These are phyloP conservation scores for Protomyces inundatus DNA, from an alignment of 1,139 yeast genomes.

Conservation along the genomic window DNA sequence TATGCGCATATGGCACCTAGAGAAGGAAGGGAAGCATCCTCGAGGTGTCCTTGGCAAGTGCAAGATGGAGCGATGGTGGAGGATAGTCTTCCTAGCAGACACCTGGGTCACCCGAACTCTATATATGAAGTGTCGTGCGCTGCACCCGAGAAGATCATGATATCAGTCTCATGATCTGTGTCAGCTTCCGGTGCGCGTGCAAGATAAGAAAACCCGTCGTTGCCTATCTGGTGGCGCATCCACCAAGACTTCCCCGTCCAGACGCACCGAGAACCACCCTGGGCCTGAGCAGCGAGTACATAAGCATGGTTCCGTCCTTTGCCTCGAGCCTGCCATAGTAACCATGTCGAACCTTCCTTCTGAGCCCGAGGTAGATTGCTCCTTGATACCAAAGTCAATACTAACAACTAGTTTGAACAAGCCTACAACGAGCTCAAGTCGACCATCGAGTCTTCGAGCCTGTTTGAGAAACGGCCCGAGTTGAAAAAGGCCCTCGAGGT, in stretches of 20 bases:
- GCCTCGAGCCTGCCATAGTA: not conserved
- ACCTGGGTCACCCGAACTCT: too few relatives aligned
- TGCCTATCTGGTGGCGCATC: not conserved
- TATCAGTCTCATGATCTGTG: too few relatives aligned
- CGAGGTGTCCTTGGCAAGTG: too few relatives aligned
- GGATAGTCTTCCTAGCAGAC: too few relatives aligned
- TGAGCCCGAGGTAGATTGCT: slow-evolving; percentile 12
- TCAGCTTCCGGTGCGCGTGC: not conserved
- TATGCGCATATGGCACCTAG: too few relatives aligned
- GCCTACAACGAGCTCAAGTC: slow-evolving; percentile 90
- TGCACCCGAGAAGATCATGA: too few relatives aligned
- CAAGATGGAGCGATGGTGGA: too few relatives aligned
- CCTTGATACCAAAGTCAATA: not conserved
- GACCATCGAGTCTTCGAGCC: slow-evolving; percentile 85
- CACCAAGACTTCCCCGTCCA: not conserved
- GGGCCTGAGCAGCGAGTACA: too few relatives aligned
- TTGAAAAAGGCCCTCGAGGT: slow-evolving; percentile 85
- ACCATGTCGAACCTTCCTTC: slow-evolving; percentile 23
- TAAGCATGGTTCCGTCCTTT: too few relatives aligned
- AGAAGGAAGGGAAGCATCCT: too few relatives aligned
- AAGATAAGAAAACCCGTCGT: not conserved
- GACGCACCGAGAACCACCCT: too few relatives aligned
- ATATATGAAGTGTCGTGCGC: too few relatives aligned
- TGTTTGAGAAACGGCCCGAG: slow-evolving; percentile 83
- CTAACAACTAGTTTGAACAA: slow-evolving; percentile 68